Base-by-base conservation (phyloP, 2,329 filamentous ascomycete species). In the Aspergillus melleus region DNA sequence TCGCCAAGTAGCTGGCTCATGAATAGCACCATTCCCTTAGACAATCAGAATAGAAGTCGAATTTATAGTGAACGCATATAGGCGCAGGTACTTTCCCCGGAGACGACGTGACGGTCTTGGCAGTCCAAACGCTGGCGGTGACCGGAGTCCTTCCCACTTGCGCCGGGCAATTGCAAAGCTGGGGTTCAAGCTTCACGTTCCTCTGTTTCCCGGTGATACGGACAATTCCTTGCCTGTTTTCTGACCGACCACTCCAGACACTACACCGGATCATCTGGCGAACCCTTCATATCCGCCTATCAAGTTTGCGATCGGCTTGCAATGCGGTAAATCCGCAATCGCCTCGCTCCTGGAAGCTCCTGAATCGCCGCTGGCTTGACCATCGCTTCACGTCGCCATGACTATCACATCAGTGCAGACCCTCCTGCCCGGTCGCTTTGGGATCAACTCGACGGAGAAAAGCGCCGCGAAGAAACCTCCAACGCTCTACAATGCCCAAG, bases 381-480 rank as follows among this genome's bases (percentile, higher is more conserved):
- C 20, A 55, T 51, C 16, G 61, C 64, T 60, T 44, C 63, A 55
- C 63, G 53, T 60, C 68, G 68, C 63, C 65, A 81, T 81, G 79
- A 79, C 78, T 52, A 80, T 81, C 64, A 77, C 73, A 39, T 76
- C 77, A 6, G 68, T 72, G 26, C 70, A 73, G 52, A 72, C 71
- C 57, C 65, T 80, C 55, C 64, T 72, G 19, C 68, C 76, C 46
- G 70, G 71, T 64, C 77, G 76, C 58, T 63, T 73, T 60, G 72
- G 78, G 64, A 68, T 74, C 70, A 76, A 78, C 66, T 66, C 77
- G 30, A 72, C 77, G 50, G 76, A 79, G 64, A 77, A 78, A 73
- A 78, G 81, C 64, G 79, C 79, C 36, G 80, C 81, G 64, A 86
- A 85, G 68, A 80, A 83, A 61, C 77, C 80, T 47, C 84, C 85